Percentiles rank a stretch among this genome's conserved stretches.
Evolutionary conservation across 768 basidiomycete species (phyloP).

Genomic region (Kwoniella sp.): DNA sequence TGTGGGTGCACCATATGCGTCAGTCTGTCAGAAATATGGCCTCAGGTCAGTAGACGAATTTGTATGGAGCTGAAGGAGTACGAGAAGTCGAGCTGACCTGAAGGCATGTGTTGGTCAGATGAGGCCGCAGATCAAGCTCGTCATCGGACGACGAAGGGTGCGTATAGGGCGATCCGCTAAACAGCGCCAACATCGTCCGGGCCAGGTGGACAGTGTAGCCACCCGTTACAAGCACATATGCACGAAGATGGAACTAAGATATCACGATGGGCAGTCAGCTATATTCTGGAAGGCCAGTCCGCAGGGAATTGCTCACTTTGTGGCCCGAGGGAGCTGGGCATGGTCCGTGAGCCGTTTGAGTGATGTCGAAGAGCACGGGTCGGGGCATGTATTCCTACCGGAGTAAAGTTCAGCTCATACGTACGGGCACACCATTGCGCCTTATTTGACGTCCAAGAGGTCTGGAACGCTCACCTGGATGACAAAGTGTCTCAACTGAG

Average conservation of each 20-base stretch:
- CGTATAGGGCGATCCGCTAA: constrained; percentile 73
- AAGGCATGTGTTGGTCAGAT: constrained; percentile 90
- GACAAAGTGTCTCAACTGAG: constrained; percentile 92
- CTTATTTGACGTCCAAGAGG: neutral
- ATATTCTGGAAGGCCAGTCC: neutral
- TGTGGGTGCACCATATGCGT: constrained; percentile 65
- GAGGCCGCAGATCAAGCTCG: constrained; percentile 64
- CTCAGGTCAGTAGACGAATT: neutral
- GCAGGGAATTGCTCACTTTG: constrained; percentile 39
- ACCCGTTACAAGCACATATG: constrained; percentile 68
- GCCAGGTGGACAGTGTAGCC: constrained; percentile 79
- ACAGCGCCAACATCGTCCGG: constrained; percentile 80
- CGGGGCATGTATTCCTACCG: constrained; percentile 77
- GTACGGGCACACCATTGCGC: neutral
- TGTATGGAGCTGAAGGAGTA: too few relatives aligned
- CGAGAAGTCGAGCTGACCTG: constrained; percentile 61
- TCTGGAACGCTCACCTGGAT: constrained; percentile 69
- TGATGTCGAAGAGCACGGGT: constrained; percentile 75
- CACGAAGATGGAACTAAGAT: constrained; percentile 85
- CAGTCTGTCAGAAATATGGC: constrained; percentile 29
- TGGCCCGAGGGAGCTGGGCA: constrained; percentile 50
- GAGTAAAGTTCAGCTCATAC: neutral
- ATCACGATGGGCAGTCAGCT: constrained; percentile 14
- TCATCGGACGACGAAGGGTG: constrained; percentile 58
- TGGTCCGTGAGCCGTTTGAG: constrained; percentile 57